A percentile compares a stretch with the other conserved stretches of the same genome.
phyloP scores from a whole-genome alignment of 1,284 basidiomycete genomes.

The Trametes pubescens region DNA sequence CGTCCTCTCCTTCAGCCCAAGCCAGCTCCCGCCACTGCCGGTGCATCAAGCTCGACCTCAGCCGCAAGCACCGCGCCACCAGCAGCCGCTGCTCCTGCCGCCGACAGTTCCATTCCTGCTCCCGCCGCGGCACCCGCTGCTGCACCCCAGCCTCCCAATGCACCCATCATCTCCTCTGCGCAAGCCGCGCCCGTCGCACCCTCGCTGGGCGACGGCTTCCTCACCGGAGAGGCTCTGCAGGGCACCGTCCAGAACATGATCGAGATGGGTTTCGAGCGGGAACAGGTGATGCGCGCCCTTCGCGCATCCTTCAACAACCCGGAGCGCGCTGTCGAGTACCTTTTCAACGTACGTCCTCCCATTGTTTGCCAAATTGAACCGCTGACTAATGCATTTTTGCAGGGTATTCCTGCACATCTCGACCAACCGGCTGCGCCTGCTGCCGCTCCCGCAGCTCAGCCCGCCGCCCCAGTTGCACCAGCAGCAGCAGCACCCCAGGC shows the following conservation, averaged over 20 bases:
- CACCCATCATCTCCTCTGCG: slow-evolving; percentile 46
- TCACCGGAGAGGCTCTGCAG: slow-evolving; percentile 82
- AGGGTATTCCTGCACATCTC: slow-evolving; percentile 87
- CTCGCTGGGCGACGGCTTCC: slow-evolving; percentile 65
- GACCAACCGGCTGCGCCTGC: slow-evolving; percentile 49
- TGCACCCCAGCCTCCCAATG: slow-evolving; percentile 46
- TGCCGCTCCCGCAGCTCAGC: slow-evolving; percentile 48
- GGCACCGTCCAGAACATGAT: slow-evolving; percentile 83
- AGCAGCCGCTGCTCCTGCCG: slow-evolving; percentile 39
- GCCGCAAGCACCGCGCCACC: slow-evolving; percentile 45
- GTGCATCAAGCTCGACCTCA: slow-evolving; percentile 41
- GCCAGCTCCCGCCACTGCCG: slow-evolving; percentile 50
- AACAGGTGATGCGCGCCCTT: slow-evolving; percentile 87
- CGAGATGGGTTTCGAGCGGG: slow-evolving; percentile 95
- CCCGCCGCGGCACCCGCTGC: slow-evolving; percentile 48
- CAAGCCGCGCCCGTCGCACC: slow-evolving; percentile 47
- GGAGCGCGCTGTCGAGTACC: slow-evolving; percentile 96
- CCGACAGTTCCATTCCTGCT: slow-evolving; percentile 37
- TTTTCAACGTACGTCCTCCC: slow-evolving; percentile 80
- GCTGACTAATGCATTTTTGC: slow-evolving; percentile 19
- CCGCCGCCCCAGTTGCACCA: slow-evolving; percentile 46
- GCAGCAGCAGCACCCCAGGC: slow-evolving; percentile 49
- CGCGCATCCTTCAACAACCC: slow-evolving; percentile 98
- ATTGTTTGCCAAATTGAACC: neutral
- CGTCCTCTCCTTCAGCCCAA: slow-evolving; percentile 56